These are phyloP conservation scores for Pseudocercospora fuligena DNA, from an alignment of 2,329 filamentous ascomycete genomes.

Conservation along the genomic window DNA sequence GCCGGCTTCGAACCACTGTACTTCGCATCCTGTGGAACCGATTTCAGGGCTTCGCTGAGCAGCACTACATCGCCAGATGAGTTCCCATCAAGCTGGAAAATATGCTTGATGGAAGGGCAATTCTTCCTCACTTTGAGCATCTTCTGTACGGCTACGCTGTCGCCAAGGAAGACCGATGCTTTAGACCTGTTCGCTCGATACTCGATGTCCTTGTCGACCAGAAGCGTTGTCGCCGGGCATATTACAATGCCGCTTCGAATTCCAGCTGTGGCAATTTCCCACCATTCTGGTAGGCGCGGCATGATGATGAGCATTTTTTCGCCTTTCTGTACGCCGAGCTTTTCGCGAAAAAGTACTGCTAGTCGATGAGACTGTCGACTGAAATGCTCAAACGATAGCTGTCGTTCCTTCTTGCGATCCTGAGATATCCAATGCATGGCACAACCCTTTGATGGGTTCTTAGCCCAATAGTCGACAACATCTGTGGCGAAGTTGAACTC, in stretches of 20 bases:
- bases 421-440: conserved; percentile 49
- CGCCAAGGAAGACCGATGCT: conserved; percentile 47
- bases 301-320: conserved; percentile 46
- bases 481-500: conserved; percentile 49
- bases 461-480: conserved; percentile 49
- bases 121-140: conserved; percentile 39
- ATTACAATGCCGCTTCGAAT: conserved; percentile 45
- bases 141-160: conserved; percentile 42
- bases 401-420: conserved; percentile 35
- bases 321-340: conserved; percentile 41
- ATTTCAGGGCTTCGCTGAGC: conserved; percentile 35
- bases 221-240: conserved; percentile 46
- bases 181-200: conserved; percentile 42
- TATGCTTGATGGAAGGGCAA: conserved; percentile 41
- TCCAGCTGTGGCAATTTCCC: conserved; percentile 47
- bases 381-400: conserved; percentile 45
- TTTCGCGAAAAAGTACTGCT: conserved; percentile 40
- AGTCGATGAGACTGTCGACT: conserved; percentile 44
- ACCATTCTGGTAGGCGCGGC: conserved; percentile 46
- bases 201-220: conserved; percentile 48
- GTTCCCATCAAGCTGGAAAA: conserved; percentile 40
- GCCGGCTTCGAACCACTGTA: conserved; percentile 34
- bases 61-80: conserved; percentile 33
- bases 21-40: conserved; percentile 32
- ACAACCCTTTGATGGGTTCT: conserved; percentile 32